These are phyloP conservation scores for Nannochloris sp. DNA, from an alignment of 139 green algal species.

Conservation along the genomic window DNA sequence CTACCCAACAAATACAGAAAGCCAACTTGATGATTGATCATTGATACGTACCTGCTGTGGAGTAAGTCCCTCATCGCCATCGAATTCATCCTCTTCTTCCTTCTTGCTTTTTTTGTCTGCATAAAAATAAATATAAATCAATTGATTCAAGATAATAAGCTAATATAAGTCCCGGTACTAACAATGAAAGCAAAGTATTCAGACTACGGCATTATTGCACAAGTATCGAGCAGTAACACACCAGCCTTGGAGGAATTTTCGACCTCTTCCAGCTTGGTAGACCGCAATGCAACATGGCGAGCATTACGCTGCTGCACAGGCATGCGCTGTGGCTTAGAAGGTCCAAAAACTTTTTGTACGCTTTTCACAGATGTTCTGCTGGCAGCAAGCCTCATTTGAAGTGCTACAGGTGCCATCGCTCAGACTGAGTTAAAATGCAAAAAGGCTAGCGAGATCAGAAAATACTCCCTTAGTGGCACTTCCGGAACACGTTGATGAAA, in stretches of 20 bases:
- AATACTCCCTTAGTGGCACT: too few relatives aligned
- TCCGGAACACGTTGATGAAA: too few relatives aligned
- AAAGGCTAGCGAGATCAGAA: too few relatives aligned
- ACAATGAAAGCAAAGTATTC: too few relatives aligned
- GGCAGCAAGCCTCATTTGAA: background rate
- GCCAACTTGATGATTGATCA: background rate
- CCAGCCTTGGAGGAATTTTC: slow-evolving; percentile 1
- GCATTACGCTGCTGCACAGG: background rate
- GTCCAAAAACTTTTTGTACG: background rate
- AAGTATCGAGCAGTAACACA: too few relatives aligned
- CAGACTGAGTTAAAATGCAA: background rate
- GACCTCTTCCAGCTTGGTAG: background rate
- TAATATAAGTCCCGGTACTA: too few relatives aligned
- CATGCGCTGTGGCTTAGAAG: background rate
- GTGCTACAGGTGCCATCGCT: background rate
- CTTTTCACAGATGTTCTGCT: background rate
- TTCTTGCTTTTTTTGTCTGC: slow-evolving; percentile 22
- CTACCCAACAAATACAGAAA: background rate
- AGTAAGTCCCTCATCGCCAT: slow-evolving; percentile 34
- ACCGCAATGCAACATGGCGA: background rate
- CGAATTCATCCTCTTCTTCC: slow-evolving; percentile 39
- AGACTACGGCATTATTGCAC: too few relatives aligned
- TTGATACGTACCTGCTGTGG: slow-evolving; percentile 21
- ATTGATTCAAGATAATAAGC: too few relatives aligned
- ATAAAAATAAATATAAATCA: too few relatives aligned